Percentiles rank a stretch among this genome's conserved stretches.
phyloP scores from a whole-genome alignment of 495 filamentous ascomycete species.

The Trichoderma orchidacearum region DNA sequence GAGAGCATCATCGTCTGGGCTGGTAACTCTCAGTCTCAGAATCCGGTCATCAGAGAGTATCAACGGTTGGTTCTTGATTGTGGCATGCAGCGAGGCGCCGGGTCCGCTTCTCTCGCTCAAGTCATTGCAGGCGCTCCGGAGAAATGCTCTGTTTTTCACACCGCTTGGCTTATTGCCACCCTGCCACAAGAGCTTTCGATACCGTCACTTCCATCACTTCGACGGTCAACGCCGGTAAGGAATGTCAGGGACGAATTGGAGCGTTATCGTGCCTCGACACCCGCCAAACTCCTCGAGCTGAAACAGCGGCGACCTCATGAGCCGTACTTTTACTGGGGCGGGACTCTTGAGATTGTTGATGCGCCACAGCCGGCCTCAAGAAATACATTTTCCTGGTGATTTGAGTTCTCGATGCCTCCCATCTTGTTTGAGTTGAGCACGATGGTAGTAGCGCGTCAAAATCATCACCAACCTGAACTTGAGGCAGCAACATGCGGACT shows the following conservation, averaged over 20 bases:
- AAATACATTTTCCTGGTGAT: background rate
- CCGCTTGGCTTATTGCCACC: constrained; percentile 26
- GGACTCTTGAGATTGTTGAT: background rate
- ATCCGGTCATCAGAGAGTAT: constrained; percentile 23
- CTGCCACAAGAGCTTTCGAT: constrained; percentile 8
- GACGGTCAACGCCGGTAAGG: too few species aligned
- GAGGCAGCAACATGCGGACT: too few species aligned
- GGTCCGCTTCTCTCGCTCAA: constrained; percentile 25
- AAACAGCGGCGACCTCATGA: background rate
- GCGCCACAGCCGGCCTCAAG: background rate
- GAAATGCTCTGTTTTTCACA: constrained; percentile 18
- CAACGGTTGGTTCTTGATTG: constrained; percentile 18
- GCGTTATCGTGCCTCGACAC: background rate
- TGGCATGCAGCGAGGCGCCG: constrained; percentile 10
- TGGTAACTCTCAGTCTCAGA: constrained; percentile 11
- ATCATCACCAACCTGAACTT: too few species aligned
- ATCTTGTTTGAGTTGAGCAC: too few species aligned
- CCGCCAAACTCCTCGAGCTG: background rate
- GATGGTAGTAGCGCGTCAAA: too few species aligned
- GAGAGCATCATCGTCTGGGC: constrained; percentile 17
- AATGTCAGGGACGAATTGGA: background rate
- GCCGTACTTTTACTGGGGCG: background rate
- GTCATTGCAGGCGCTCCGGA: constrained; percentile 25
- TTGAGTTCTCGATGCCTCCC: too few species aligned
- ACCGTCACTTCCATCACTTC: constrained; percentile 1